phyloP scores from a whole-genome alignment of 2,329 filamentous ascomycete genomes.

The Lojkania enalia region DNA sequence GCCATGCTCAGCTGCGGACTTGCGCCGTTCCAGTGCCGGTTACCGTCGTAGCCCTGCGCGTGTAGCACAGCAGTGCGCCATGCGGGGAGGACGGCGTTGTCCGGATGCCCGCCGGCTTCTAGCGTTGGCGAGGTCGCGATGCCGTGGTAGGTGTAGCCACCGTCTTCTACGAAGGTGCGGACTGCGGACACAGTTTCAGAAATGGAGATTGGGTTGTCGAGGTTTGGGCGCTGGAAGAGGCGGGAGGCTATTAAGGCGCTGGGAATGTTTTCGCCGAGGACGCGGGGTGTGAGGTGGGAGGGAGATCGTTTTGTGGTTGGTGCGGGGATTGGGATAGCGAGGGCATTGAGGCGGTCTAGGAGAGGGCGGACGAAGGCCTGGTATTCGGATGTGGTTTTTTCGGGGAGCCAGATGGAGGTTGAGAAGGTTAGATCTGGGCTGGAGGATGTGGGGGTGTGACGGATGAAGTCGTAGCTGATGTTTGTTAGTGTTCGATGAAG shows the following conservation, averaged over 20 bases:
- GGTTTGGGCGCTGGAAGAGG: constrained; percentile 25
- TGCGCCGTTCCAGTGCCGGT: constrained; percentile 24
- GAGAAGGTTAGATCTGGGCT: constrained; percentile 24
- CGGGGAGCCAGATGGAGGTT: constrained; percentile 23
- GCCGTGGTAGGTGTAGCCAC: constrained; percentile 30
- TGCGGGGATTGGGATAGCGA: constrained; percentile 22
- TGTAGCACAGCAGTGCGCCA: constrained; percentile 28
- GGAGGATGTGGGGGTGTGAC: constrained; percentile 15
- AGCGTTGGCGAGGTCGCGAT: constrained; percentile 25
- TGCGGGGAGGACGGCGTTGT: constrained; percentile 30
- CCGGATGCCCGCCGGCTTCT: constrained; percentile 13
- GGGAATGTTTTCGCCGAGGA: constrained; percentile 23
- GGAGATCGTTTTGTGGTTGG: constrained; percentile 6
- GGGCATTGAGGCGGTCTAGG: constrained; percentile 18
- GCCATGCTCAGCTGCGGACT: neutral
- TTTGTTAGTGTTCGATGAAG: neutral
- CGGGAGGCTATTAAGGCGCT: constrained; percentile 31
- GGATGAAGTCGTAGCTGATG: constrained; percentile 31
- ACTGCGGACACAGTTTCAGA: constrained; percentile 15
- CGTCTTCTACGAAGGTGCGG: constrained; percentile 24
- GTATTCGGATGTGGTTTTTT: constrained; percentile 14
- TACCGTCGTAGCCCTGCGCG: constrained; percentile 24
- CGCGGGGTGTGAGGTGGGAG: constrained; percentile 3
- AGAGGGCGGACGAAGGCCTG: constrained; percentile 23
- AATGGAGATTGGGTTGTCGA: constrained; percentile 11